Base-by-base conservation (phyloP, 2,329 filamentous ascomycete species). In the Talaromyces marneffei region DNA sequence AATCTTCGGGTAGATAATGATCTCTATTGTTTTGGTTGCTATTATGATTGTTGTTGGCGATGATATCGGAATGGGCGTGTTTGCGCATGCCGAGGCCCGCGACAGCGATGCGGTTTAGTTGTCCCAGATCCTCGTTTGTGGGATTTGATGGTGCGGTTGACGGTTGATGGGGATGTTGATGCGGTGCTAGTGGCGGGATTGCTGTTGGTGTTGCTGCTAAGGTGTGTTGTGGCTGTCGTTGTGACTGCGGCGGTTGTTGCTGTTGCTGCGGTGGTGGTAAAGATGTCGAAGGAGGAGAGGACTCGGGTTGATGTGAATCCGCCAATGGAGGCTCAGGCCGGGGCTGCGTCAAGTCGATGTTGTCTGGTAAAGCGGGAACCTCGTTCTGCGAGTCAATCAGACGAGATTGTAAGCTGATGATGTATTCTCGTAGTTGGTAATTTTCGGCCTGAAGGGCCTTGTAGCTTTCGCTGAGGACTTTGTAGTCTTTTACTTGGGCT, bases 371-470 rank as follows among this genome's bases (percentile, higher is more conserved):
- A 64, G 89, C 89, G 0, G 94, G 94, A 60, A 90, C 87, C 67
- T 96, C 92, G 70, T 89, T 88, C 68, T 91, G 87, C 2, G 87
- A 84, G 67, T 97, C 92, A 63, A 97, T 82, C 37, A 97, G 83
- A 42, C 91, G 87, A 4, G 89, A 89, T 75, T 99, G 94, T 16
- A 99, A 82, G 68, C 89, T 89, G 71, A 97, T 88, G 67, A 97
- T 89, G 77, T 97, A 97, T 74, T 97, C 92, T 67, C 92, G 87
- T 44, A 99, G 81, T 64, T 90, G 86, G 72, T 92, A 94, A 77
- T 97, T 96, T 74, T 99, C 93, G 29, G 85, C 82, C 72, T 96
- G 91, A 27, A 96, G 79, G n/a, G 83, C 79, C 74, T 96, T 94
- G 76, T 85, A 91, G 60, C 84, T 85, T 65, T 89, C 84, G 66